Percentiles rank a stretch among this genome's conserved stretches.
These are phyloP conservation scores for Termitomyces eurrhizus DNA, from an alignment of 768 basidiomycete genomes.

Conservation along the genomic window DNA sequence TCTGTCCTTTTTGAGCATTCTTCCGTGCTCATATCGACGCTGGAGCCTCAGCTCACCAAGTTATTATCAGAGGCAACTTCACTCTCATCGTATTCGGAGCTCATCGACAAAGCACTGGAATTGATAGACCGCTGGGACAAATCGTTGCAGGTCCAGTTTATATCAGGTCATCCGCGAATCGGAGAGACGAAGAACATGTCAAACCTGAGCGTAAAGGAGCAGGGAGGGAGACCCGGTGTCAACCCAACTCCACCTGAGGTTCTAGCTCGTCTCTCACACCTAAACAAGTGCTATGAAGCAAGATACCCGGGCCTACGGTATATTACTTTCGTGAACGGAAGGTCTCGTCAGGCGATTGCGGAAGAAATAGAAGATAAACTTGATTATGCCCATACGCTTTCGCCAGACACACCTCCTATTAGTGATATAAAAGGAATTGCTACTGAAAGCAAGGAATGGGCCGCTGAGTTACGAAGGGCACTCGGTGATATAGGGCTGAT, in stretches of 20 bases:
- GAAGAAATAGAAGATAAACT: slow-evolving; percentile 77
- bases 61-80: slow-evolving; percentile 22
- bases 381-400: slow-evolving; percentile 46
- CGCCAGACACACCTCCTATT: slow-evolving; percentile 35
- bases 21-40: slow-evolving; percentile 39
- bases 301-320: slow-evolving; percentile 75
- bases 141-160: slow-evolving; percentile 54
- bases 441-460: slow-evolving; percentile 49
- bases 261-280: slow-evolving; percentile 62
- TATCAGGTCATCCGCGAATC: slow-evolving; percentile 86
- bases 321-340: slow-evolving; percentile 90
- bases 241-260: slow-evolving; percentile 69
- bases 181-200: slow-evolving; percentile 79
- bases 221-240: slow-evolving; percentile 44
- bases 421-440: slow-evolving; percentile 34
- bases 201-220: slow-evolving; percentile 74
- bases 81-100: slow-evolving; percentile 40
- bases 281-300: slow-evolving; percentile 76
- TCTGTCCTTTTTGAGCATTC: slow-evolving; percentile 50
- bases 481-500: slow-evolving; percentile 71
- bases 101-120: slow-evolving; percentile 52
- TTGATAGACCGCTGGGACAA: slow-evolving; percentile 52
- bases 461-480: slow-evolving; percentile 64
- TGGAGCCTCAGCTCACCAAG: slow-evolving; percentile 47
- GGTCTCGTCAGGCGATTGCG: slow-evolving; percentile 65